Evolutionary conservation across 805 yeast genomes (phyloP).

Genomic region (Barnettozyma vustinii): DNA sequence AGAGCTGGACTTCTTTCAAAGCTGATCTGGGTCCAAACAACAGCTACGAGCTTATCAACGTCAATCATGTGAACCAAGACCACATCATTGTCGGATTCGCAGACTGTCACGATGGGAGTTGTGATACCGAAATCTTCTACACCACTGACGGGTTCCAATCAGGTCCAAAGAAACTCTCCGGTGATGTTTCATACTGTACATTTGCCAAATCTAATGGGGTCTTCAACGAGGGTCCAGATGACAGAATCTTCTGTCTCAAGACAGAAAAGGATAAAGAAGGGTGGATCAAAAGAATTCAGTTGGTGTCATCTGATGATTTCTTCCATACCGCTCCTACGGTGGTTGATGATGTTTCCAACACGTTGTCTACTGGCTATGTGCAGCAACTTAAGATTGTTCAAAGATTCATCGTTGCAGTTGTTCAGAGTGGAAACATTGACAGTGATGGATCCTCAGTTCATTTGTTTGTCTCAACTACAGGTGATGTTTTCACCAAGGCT

Average conservation of each 20-base stretch:
- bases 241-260: slow-evolving; percentile 38
- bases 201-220: slow-evolving; percentile 25
- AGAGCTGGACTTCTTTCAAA: slow-evolving; percentile 33
- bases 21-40: slow-evolving; percentile 22
- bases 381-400: slow-evolving; percentile 29
- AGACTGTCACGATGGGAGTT: slow-evolving; percentile 22
- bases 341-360: slow-evolving; percentile 28
- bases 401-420: slow-evolving; percentile 30
- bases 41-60: slow-evolving; percentile 24
- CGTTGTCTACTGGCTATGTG: slow-evolving; percentile 26
- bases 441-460: slow-evolving; percentile 20
- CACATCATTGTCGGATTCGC: slow-evolving; percentile 32
- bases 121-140: slow-evolving; percentile 33
- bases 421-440: slow-evolving; percentile 19
- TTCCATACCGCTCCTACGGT: slow-evolving; percentile 31
- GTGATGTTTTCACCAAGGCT: slow-evolving; percentile 28
- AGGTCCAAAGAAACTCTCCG: slow-evolving; percentile 23
- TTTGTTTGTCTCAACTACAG: slow-evolving; percentile 30
- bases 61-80: slow-evolving; percentile 36
- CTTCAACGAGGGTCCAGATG: slow-evolving; percentile 24
- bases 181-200: slow-evolving; percentile 27
- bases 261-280: slow-evolving; percentile 36
- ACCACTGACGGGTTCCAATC: slow-evolving; percentile 43
- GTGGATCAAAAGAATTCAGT: slow-evolving; percentile 24
- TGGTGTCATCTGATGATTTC: slow-evolving; percentile 37